Evolutionary conservation across 2,329 filamentous ascomycete species (phyloP), one percentile per base, ranked within the genome.

Genomic region (Geoglossum cookeanum): DNA sequence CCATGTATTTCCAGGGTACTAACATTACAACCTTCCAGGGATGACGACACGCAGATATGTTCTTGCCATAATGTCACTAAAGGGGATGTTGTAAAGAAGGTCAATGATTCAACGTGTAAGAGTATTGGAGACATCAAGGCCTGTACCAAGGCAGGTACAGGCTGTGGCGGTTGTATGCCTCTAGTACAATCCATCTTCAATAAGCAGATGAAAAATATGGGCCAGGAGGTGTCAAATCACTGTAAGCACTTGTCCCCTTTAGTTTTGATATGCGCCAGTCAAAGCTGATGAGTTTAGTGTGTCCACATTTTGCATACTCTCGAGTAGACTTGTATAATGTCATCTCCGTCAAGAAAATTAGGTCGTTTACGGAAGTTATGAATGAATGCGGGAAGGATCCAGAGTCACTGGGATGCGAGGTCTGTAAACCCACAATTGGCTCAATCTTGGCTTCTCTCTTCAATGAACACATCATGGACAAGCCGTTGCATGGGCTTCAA

Each of bases 41-140:
- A 83, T 55, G 87, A 92, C 63, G 87, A 92, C 65, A 87, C 86
- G 0, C 90, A 95, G 66, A 84, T 95, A 60, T 95, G 89, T 69
- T 92, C 87, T 1, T 95, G 89, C 64, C 89, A 95, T 73, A 95
- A 95, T 66, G 89, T 95, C 47, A 84, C 81, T 29, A 95, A 95
- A 68, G 85, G 85, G 15, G 86, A 91, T 63, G 75, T 95, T 0
- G 80, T 84, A 49, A 77, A 78, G 3, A 74, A 74, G 1, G 79
- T 91, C 67, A 90, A 90, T 63, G 80, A 84, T 56, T 88, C 86
- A 44, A 81, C 77, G 1, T 94, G 87, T 74, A 92, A 85, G 66
- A 84, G 84, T 30, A 78, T 94, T 49, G 83, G 81, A 56, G 84
- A 91, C 57, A 77, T 95, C 66, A 95, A 95, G 69, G 79, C 84